phyloP scores from a whole-genome alignment of 1,284 basidiomycete genomes.

The Pseudozyma pruni region DNA sequence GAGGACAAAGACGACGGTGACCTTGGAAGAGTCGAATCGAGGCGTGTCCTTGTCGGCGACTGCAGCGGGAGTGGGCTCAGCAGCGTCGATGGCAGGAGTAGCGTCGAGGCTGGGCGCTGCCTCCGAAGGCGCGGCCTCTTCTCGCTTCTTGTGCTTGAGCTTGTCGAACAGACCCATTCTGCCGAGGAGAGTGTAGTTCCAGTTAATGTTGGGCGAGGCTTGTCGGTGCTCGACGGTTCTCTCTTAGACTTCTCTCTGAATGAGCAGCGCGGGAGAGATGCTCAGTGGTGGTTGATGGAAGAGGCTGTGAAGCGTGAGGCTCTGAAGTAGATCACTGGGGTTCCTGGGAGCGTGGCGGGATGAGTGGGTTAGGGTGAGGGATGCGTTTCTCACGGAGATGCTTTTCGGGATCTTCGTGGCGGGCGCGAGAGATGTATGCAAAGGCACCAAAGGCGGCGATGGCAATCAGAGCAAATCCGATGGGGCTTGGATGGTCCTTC shows the following conservation, averaged over 20 bases:
- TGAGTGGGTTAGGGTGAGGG: constrained; percentile 63
- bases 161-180: constrained; percentile 53
- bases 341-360: constrained; percentile 54
- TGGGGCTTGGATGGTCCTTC: constrained; percentile 53
- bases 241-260: constrained; percentile 8
- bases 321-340: constrained; percentile 21
- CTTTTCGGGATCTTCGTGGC: constrained; percentile 56
- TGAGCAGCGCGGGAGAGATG: constrained; percentile 14
- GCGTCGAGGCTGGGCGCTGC: not conserved
- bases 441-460: constrained; percentile 57
- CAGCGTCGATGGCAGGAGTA: constrained; percentile 5
- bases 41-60: constrained; percentile 30
- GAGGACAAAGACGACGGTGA: constrained; percentile 93
- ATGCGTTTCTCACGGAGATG: constrained; percentile 54
- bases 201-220: constrained; percentile 46
- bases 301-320: not conserved
- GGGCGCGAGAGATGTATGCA: constrained; percentile 51
- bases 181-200: constrained; percentile 48
- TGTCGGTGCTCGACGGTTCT: constrained; percentile 17
- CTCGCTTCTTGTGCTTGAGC: constrained; percentile 41
- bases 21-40: constrained; percentile 78
- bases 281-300: constrained; percentile 1
- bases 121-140: constrained; percentile 7
- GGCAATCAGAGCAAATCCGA: constrained; percentile 53
- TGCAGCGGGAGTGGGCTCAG: not conserved